Base-by-base conservation (phyloP, 2,329 filamentous ascomycete species). In the Dactylellina cionopaga region DNA sequence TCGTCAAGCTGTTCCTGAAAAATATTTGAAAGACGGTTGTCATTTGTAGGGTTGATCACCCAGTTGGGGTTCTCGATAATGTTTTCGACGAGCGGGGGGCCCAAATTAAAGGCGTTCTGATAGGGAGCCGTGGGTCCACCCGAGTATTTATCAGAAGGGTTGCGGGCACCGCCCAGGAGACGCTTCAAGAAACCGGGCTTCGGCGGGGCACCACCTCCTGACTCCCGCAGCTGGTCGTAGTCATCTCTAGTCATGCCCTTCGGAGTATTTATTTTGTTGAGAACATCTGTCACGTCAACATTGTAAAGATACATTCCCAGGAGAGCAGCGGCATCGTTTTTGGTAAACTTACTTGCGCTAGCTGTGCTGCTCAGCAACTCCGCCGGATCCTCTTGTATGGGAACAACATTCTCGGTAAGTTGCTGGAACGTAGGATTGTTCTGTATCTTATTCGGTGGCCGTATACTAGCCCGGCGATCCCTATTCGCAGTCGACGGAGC, bases 291-390 rank as follows among this genome's bases (percentile, higher is more conserved):
- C 39, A 41, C 5, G 35, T 55, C 41, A 9, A 55, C 33, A 24
- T 55, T 41, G 33, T 41, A 55, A 9, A 41, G 6, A 10, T 55
- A 55, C 51, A 41, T 55, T n/a, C 51, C 51, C 51, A 41, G n/a
- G 1, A 55, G 51, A 11, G 4, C 33, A 5, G 24, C 13, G n/a
- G 33, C 33, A 6, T n/a, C n/a, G n/a, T n/a, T 37, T 55, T 33
- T 39, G 33, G n/a, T n/a, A 6, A 55, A 55, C 51, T 55, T 55
- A 55, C 51, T 41, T 55, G 6, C n/a, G n/a, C n/a, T n/a, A n/a
- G n/a, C n/a, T n/a, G n/a, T n/a, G n/a, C n/a, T n/a, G n/a, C n/a
- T n/a, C n/a, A n/a, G n/a, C n/a, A n/a, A n/a, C 24, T 27, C 15
- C 17, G 6, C 31, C 17, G 39, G 25, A 11, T 44, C 4, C 15